Evolutionary conservation across 2,329 filamentous ascomycete species (phyloP), one percentile per base, ranked within the genome.

Genomic region (Beauveria caledonica): DNA sequence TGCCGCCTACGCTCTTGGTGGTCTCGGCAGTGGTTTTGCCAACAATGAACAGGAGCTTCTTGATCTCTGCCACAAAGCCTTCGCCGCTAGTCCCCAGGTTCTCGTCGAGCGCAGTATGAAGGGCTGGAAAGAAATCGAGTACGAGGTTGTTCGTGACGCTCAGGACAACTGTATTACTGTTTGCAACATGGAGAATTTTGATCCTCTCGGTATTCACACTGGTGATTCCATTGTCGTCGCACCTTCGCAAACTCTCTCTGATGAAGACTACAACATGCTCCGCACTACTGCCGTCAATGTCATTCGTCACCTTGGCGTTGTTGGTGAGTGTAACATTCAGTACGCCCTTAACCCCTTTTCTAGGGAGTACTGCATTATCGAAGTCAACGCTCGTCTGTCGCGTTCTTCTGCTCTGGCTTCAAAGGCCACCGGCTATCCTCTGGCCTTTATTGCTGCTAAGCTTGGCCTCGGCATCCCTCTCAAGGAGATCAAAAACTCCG

Each of bases 151-250:
- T 45, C 88, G 94, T 69, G 94, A 97, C 78, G 89, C 87, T 61
- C 86, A 91, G 68, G 92, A 99, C 78, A 97, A 97, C 82, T 99
- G 94, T 73, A 97, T 99, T 72, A 99, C 94, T 7, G 94, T 99
- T 63, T 99, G 94, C 76, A 99, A 99, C 80, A 97, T 99, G 94
- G 94, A 99, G 79, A 99, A 99, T 78, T 99, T 99, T 70, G 94
- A 99, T 73, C 94, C 94, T 60, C 86, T 99, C 1, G 94, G 94
- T 69, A 97, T 97, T 64, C 94, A 97, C 71, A 99, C 94, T 3
- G 94, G 94, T 73, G 94, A 99, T 72, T 97, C 93, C 13, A 97
- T 99, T 66, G 94, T 99, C 57, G 94, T 99, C 51, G 94, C 94
- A 9, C 94, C 94, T 45, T 97, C 93, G 3, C 94, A 97, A 76